Base-by-base conservation (phyloP, 129 eudicot species). In the Erigeron canadensis region DNA sequence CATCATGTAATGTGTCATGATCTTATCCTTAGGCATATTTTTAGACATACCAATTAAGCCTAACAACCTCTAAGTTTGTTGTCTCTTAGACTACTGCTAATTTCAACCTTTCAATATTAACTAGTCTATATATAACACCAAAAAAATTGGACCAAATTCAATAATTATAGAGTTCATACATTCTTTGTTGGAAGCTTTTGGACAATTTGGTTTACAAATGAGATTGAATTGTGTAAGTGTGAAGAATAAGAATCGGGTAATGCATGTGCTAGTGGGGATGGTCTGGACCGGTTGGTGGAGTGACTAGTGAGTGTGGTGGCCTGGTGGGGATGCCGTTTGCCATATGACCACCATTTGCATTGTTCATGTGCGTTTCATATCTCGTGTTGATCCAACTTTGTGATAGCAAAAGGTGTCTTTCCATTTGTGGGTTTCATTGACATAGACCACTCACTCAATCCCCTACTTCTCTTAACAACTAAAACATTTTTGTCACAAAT, bases 321-420 rank as follows among this genome's bases (percentile, higher is more conserved):
- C 2, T n/a, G 57, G 77, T 63, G 51, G 67, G 60, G 67, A 12
- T 67, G 81, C 22, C 65, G 40, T 64, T 64, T 68, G 69, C 56
- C 70, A 60, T 67, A 75, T 73, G 75, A 48, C 75, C 75, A 77
- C 80, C 75, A 48, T 75, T 45, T 67, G 13, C 74, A 68, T 59
- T 12, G 72, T 50, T 62, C 57, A 70, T 51, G 81, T 62, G 57
- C 63, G 19, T 10, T 76, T 58, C 63, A 76, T 69, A 60, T 76
- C 56, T 54, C 74, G 2, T 50, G 45, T 40, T 77, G 40, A 77
- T 50, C 60, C 22, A 39, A 70, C 65, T 70, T 51, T 77, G 17
- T 40, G 58, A 69, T 60, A 45, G 71, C 62, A 77, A 77, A 77
- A 67, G 19, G 69, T 75, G 38, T 7, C 72, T 73, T 73, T 46